These are phyloP conservation scores for Auricularia heimuer DNA, from an alignment of 768 basidiomycete genomes.

Conservation along the genomic window DNA sequence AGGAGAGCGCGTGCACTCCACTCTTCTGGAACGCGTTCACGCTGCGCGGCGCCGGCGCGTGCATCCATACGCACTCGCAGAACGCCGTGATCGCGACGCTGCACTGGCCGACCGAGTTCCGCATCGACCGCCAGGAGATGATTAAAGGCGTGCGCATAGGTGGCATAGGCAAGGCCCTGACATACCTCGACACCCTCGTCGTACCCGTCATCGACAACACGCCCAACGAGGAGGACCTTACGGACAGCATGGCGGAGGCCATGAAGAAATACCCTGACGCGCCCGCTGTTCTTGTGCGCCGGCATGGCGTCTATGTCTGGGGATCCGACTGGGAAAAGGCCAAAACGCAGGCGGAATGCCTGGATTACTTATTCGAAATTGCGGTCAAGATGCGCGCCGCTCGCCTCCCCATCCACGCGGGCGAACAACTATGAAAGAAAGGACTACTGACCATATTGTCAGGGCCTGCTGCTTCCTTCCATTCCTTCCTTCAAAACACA, in stretches of 20 bases:
- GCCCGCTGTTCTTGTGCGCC: slow-evolving; percentile 62
- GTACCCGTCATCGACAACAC: slow-evolving; percentile 90
- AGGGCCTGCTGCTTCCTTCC: too few relatives aligned
- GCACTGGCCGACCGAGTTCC: slow-evolving; percentile 60
- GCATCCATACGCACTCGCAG: slow-evolving; percentile 87
- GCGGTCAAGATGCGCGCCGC: slow-evolving; percentile 72
- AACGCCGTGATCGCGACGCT: slow-evolving; percentile 84
- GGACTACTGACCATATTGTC: too few relatives aligned
- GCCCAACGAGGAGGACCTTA: slow-evolving; percentile 81
- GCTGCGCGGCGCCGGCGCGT: slow-evolving; percentile 66
- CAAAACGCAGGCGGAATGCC: slow-evolving; percentile 84
- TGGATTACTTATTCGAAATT: slow-evolving; percentile 87
- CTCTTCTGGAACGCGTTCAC: slow-evolving; percentile 90
- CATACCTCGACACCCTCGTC: slow-evolving; percentile 77
- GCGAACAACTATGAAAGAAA: neutral
- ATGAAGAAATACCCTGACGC: slow-evolving; percentile 75
- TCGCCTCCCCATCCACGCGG: slow-evolving; percentile 28
- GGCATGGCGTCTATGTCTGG: slow-evolving; percentile 83
- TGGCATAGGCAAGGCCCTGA: slow-evolving; percentile 65
- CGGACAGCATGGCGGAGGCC: slow-evolving; percentile 79
- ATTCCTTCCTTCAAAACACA: too few relatives aligned
- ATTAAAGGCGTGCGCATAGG: slow-evolving; percentile 79
- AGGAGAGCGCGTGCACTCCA: slow-evolving; percentile 83
- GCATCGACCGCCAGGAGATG: slow-evolving; percentile 90
- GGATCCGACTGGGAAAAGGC: slow-evolving; percentile 80